Evolutionary conservation across 73 alveolate genomes (phyloP).

Genomic region (Diophrys sp.): DNA sequence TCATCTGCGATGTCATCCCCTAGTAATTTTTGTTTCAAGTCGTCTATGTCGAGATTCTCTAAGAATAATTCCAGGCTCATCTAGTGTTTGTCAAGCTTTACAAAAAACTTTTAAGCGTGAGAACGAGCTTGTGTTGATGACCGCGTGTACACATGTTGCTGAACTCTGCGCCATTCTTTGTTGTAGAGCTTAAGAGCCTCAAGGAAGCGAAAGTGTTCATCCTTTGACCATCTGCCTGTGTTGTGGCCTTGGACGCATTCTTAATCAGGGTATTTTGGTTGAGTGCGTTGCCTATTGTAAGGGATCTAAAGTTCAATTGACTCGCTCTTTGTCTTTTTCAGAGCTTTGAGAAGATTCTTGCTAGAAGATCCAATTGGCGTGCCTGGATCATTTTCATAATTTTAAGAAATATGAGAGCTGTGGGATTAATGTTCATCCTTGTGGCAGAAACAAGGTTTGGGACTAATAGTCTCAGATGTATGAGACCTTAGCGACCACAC

Average conservation of each 20-base stretch:
- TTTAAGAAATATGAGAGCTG: not conserved
- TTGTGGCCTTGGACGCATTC: slow-evolving; percentile 5
- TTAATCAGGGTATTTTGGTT: not conserved
- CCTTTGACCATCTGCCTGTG: slow-evolving; percentile 78
- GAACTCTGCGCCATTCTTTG: slow-evolving; percentile 78
- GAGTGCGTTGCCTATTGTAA: not conserved
- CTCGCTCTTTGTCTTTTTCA: not conserved
- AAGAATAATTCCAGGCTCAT: slow-evolving; percentile 51
- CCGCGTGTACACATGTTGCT: slow-evolving; percentile 73
- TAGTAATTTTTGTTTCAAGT: slow-evolving; percentile 4
- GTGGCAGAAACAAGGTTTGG: not conserved
- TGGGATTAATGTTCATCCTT: not conserved
- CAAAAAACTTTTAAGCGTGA: slow-evolving; percentile 81
- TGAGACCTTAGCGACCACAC: slow-evolving; percentile 1
- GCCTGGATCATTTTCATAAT: not conserved
- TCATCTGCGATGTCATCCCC: slow-evolving; percentile 12
- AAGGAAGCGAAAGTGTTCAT: slow-evolving; percentile 71
- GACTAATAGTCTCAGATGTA: not conserved
- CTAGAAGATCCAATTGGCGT: not conserved
- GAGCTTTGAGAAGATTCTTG: not conserved
- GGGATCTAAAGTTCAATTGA: not conserved
- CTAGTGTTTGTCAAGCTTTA: slow-evolving; percentile 54
- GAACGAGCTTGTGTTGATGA: slow-evolving; percentile 74
- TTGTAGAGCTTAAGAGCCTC: slow-evolving; percentile 75
- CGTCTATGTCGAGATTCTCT: slow-evolving; percentile 20